phyloP scores from a whole-genome alignment of 768 basidiomycete species.

The Dioszegia crocea region DNA sequence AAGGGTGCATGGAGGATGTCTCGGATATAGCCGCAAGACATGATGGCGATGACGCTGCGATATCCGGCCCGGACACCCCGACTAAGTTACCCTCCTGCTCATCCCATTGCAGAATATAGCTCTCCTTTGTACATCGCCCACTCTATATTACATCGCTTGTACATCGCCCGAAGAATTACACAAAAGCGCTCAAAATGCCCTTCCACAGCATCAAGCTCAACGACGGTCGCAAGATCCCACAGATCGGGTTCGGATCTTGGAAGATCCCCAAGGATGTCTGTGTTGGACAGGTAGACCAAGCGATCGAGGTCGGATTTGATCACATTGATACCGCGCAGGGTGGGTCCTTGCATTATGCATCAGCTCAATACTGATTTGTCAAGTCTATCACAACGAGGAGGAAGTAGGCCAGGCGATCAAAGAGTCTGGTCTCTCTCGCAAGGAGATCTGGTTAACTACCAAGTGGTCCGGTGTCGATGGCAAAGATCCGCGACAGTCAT shows the following conservation, averaged over 20 bases:
- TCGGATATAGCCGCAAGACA: constrained; percentile 8
- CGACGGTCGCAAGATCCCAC: constrained; percentile 46
- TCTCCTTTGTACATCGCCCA: not conserved
- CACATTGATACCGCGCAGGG: constrained; percentile 46
- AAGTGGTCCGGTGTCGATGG: constrained; percentile 35
- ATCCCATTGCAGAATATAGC: not conserved
- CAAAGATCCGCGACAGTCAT: constrained; percentile 20
- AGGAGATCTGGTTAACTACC: constrained; percentile 43
- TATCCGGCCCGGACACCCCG: not conserved
- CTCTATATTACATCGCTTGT: too few relatives aligned
- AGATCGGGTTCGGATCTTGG: constrained; percentile 47
- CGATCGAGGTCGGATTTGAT: constrained; percentile 43
- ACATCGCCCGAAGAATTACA: too few relatives aligned
- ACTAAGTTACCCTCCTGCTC: not conserved
- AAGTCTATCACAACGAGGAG: constrained; percentile 50
- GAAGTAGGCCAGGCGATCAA: constrained; percentile 41
- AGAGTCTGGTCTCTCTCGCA: constrained; percentile 25
- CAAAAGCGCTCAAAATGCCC: too few relatives aligned
- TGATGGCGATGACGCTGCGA: not conserved
- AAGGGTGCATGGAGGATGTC: too few relatives aligned
- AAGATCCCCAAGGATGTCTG: constrained; percentile 44
- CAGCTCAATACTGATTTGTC: not conserved
- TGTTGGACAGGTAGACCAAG: constrained; percentile 38
- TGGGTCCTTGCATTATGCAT: constrained; percentile 1
- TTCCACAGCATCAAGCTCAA: constrained; percentile 40